Conservation (phyloP, 805 yeast genomes). For the Spathaspora sp. region DNA sequence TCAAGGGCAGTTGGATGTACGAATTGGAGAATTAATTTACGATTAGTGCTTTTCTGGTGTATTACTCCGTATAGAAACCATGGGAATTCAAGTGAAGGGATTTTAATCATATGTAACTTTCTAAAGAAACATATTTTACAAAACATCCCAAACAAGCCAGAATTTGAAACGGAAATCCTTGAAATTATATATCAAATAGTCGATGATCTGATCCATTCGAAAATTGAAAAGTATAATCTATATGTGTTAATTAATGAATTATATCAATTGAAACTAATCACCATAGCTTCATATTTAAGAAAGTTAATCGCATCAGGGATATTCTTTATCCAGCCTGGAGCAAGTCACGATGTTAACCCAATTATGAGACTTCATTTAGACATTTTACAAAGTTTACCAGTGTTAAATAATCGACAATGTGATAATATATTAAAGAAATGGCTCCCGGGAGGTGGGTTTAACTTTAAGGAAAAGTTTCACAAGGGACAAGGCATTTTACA, state of each 20-base stretch:
- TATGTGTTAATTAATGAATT: slow-evolving; percentile 52
- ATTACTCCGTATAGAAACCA: slow-evolving; percentile 34
- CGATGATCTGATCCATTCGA: slow-evolving; percentile 10
- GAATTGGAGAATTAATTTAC: slow-evolving; percentile 34
- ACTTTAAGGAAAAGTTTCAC: slow-evolving; percentile 34
- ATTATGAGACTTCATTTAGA: slow-evolving; percentile 44
- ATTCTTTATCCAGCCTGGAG: slow-evolving; percentile 52
- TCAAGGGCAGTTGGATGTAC: not conserved
- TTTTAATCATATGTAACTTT: slow-evolving; percentile 40
- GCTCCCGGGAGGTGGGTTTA: slow-evolving; percentile 24
- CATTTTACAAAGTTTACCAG: slow-evolving; percentile 58
- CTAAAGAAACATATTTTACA: slow-evolving; percentile 36
- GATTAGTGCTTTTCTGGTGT: slow-evolving; percentile 37
- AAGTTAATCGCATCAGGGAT: slow-evolving; percentile 83
- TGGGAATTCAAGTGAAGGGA: slow-evolving; percentile 25
- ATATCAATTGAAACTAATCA: slow-evolving; percentile 46
- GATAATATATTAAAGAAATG: slow-evolving; percentile 53
- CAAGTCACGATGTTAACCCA: slow-evolving; percentile 8
- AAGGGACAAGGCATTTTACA: slow-evolving; percentile 31
- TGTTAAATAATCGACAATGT: slow-evolving; percentile 50
- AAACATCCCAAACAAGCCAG: slow-evolving; percentile 31
- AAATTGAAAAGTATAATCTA: slow-evolving; percentile 19
- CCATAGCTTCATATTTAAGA: slow-evolving; percentile 67
- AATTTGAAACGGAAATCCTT: slow-evolving; percentile 39
- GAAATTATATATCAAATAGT: slow-evolving; percentile 35